phyloP scores from a whole-genome alignment of 768 basidiomycete genomes.

The Leccinum incarnatum region DNA sequence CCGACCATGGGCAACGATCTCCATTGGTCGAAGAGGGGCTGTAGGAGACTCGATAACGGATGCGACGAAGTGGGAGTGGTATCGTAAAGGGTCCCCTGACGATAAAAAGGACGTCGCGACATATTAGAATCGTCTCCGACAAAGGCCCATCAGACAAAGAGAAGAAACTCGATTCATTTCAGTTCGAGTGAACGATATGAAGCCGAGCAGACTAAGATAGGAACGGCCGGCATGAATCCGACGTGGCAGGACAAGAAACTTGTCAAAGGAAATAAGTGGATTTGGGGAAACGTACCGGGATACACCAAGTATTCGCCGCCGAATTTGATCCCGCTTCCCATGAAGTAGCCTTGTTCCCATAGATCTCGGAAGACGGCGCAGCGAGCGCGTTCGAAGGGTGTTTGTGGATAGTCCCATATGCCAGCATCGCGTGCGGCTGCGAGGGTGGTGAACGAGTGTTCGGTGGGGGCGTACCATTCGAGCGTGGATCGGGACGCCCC shows the following conservation, averaged over 20 bases:
- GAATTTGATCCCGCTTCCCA: conserved; percentile 91
- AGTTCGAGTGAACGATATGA: neutral
- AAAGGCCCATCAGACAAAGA: neutral
- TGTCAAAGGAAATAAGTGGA: neutral
- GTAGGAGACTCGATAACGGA: conserved; percentile 69
- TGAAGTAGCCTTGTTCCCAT: conserved; percentile 80
- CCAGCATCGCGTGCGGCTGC: conserved; percentile 60
- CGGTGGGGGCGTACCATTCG: conserved; percentile 62
- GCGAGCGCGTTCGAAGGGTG: conserved; percentile 62
- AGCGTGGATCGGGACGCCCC: conserved; percentile 53
- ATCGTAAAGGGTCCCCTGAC: conserved; percentile 88
- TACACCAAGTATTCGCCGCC: conserved; percentile 97
- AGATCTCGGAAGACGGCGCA: conserved; percentile 78
- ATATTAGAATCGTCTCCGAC: conserved; percentile 8
- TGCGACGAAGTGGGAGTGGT: conserved; percentile 94
- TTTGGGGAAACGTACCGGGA: conserved; percentile 60
- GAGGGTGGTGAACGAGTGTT: conserved; percentile 51
- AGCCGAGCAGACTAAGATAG: neutral
- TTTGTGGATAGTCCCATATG: conserved; percentile 75
- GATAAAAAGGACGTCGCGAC: neutral
- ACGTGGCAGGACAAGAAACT: neutral
- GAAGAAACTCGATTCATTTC: neutral
- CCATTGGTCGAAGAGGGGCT: conserved; percentile 74
- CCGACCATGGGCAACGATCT: conserved; percentile 93
- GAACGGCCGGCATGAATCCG: neutral